Evolutionary conservation across 192 early-diverging fungal genomes (phyloP).

Genomic region (Podila clonocystis): DNA sequence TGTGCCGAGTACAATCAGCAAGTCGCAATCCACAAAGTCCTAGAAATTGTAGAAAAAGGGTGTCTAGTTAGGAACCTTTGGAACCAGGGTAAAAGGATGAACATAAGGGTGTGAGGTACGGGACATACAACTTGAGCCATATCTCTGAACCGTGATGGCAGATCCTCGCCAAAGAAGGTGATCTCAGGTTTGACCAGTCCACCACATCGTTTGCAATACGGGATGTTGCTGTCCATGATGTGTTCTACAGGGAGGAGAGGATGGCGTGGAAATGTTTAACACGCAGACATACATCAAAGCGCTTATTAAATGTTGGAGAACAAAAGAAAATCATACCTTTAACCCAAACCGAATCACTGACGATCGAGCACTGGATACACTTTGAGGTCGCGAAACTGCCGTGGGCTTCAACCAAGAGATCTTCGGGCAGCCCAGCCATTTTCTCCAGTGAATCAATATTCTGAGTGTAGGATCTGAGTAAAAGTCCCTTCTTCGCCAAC

Average conservation of each 20-base stretch:
- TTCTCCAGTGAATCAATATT: slow-evolving; percentile 98
- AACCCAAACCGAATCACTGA: slow-evolving; percentile 53
- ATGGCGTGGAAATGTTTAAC: not conserved
- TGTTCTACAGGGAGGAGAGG: slow-evolving; percentile 46
- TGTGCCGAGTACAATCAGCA: slow-evolving; percentile 95
- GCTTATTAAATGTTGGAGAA: not conserved
- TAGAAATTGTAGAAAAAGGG: slow-evolving; percentile 9
- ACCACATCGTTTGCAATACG: slow-evolving; percentile 72
- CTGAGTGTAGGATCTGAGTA: slow-evolving; percentile 93
- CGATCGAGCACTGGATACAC: slow-evolving; percentile 73
- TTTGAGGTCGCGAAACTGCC: slow-evolving; percentile 88
- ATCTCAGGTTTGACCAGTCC: slow-evolving; percentile 92
- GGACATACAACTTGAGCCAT: slow-evolving; percentile 52
- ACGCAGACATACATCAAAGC: not conserved
- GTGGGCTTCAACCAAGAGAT: slow-evolving; percentile 91
- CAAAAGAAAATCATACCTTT: slow-evolving; percentile 21
- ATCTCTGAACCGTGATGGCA: slow-evolving; percentile 82
- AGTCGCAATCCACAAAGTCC: slow-evolving; percentile 82
- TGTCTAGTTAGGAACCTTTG: not conserved
- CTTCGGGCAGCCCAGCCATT: slow-evolving; percentile 75
- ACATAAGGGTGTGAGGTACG: no score
- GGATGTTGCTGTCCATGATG: slow-evolving; percentile 70
- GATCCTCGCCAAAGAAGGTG: slow-evolving; percentile 93
- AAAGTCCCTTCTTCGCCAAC: slow-evolving; percentile 72
- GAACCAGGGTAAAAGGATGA: not conserved